Conservation (phyloP, 108 stramenopile genomes). For the Nitzschia inconspicua region DNA sequence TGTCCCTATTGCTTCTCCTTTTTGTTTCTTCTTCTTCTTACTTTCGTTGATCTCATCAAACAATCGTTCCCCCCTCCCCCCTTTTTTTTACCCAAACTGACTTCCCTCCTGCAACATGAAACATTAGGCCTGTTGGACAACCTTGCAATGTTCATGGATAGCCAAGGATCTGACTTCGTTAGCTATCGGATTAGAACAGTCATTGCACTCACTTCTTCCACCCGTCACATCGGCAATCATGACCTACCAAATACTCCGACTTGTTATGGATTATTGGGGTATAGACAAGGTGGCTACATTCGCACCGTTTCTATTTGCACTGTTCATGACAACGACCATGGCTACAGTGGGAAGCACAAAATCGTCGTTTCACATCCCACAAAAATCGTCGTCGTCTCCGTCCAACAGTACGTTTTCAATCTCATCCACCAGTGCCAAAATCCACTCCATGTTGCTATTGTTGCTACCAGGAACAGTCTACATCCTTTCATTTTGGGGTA, state of each 20-base stretch:
- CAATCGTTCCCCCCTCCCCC: background rate
- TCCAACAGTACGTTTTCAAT: conserved; percentile 15
- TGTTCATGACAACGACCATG: conserved; percentile 50
- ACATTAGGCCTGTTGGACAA: conserved; percentile 49
- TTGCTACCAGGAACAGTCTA: conserved; percentile 51
- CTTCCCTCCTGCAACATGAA: background rate
- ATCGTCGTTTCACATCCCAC: conserved; percentile 5
- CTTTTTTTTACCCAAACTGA: background rate
- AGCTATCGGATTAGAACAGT: conserved; percentile 39
- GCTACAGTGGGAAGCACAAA: conserved; percentile 34
- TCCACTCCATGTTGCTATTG: conserved; percentile 54
- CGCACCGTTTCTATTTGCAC: conserved; percentile 49
- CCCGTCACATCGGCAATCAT: conserved; percentile 43
- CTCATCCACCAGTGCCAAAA: conserved; percentile 35
- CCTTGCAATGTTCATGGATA: conserved; percentile 61
- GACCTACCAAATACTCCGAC: conserved; percentile 25
- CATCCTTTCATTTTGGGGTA: conserved; percentile 43
- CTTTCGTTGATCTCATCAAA: background rate
- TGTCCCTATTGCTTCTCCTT: background rate
- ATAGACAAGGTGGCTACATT: conserved; percentile 40
- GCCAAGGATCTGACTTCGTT: conserved; percentile 35
- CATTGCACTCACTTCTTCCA: conserved; percentile 52
- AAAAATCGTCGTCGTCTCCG: background rate
- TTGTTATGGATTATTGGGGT: conserved; percentile 37
- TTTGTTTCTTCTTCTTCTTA: conserved; percentile 6